A percentile compares a stretch with the other conserved stretches of the same genome.
phyloP scores from a whole-genome alignment of 345 rosid genomes.

The Arabidopsis arenosa region DNA sequence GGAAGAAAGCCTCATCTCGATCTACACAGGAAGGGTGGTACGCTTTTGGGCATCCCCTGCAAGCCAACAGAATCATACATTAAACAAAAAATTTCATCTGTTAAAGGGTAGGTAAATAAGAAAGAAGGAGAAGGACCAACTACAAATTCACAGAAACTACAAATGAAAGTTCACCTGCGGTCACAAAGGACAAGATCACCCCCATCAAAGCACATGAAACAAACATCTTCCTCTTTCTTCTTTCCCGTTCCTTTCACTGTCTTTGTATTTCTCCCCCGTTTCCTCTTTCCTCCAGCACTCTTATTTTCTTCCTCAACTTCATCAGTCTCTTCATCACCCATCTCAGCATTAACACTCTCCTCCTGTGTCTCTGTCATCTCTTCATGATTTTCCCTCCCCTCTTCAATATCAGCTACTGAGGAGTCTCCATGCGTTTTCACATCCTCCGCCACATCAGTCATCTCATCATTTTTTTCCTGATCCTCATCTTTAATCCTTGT shows the following conservation, averaged over 20 bases:
- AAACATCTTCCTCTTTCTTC: constrained; percentile 95
- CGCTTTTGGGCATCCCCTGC: constrained; percentile 99
- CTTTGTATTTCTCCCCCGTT: constrained; percentile 59
- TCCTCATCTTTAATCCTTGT: constrained; percentile 33
- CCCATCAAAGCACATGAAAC: constrained; percentile 98
- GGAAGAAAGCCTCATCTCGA: constrained; percentile 91
- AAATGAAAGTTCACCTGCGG: constrained; percentile 68
- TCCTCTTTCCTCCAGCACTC: constrained; percentile 73
- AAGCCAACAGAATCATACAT: constrained; percentile 24
- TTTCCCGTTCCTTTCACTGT: constrained; percentile 56
- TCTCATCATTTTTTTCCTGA: constrained; percentile 40
- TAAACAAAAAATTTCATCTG: constrained; percentile 10
- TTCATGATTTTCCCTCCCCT: constrained; percentile 45
- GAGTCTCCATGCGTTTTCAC: constrained; percentile 43
- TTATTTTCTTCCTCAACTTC: constrained; percentile 57
- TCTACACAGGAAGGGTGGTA: constrained; percentile 93
- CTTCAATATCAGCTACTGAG: constrained; percentile 42
- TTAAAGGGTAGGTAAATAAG: constrained; percentile 16
- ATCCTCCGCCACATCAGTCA: constrained; percentile 43
- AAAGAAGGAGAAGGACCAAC: constrained; percentile 13
- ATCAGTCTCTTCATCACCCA: constrained; percentile 50
- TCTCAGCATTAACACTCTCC: constrained; percentile 46
- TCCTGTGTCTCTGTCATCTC: constrained; percentile 42
- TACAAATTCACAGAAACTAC: constrained; percentile 14
- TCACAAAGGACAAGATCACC: constrained; percentile 96